A percentile compares a stretch with the other conserved stretches of the same genome.
phyloP scores from a whole-genome alignment of 768 basidiomycete species.

The Xerocomus potaroensis region DNA sequence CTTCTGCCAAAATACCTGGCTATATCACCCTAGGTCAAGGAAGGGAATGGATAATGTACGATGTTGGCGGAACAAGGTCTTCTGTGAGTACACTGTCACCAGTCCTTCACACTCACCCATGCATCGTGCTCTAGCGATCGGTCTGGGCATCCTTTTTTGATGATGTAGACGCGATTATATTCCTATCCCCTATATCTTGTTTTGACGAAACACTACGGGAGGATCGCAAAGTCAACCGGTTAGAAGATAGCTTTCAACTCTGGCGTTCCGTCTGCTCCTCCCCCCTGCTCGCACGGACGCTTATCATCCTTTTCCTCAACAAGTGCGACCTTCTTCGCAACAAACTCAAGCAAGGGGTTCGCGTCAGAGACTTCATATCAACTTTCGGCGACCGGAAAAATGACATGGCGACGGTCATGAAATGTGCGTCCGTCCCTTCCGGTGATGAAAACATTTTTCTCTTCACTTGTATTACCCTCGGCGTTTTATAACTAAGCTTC shows the following conservation, averaged over 20 bases:
- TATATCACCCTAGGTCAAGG: slow-evolving; percentile 43
- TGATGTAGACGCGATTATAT: slow-evolving; percentile 80
- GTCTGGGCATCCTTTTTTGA: slow-evolving; percentile 84
- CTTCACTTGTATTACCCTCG: slow-evolving; percentile 4
- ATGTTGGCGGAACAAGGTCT: slow-evolving; percentile 74
- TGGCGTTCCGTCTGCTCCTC: slow-evolving; percentile 74
- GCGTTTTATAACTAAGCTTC: no score
- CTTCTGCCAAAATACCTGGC: not conserved
- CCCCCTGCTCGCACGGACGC: slow-evolving; percentile 56
- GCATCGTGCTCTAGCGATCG: slow-evolving; percentile 44
- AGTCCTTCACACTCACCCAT: slow-evolving; percentile 1
- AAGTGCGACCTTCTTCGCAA: slow-evolving; percentile 71
- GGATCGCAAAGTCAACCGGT: slow-evolving; percentile 61
- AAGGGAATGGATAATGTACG: slow-evolving; percentile 76
- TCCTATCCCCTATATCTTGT: slow-evolving; percentile 68
- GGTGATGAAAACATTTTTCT: not conserved
- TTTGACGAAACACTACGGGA: slow-evolving; percentile 80
- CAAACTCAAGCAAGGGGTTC: slow-evolving; percentile 64
- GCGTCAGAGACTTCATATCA: slow-evolving; percentile 64
- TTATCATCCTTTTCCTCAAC: slow-evolving; percentile 53
- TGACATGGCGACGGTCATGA: slow-evolving; percentile 61
- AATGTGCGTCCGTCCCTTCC: slow-evolving; percentile 47
- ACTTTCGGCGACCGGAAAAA: slow-evolving; percentile 74
- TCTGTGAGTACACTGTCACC: slow-evolving; percentile 37
- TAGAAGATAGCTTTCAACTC: slow-evolving; percentile 72